Conservation (phyloP, 2,329 filamentous ascomycete genomes). For the Cordyceps tenuipes region DNA sequence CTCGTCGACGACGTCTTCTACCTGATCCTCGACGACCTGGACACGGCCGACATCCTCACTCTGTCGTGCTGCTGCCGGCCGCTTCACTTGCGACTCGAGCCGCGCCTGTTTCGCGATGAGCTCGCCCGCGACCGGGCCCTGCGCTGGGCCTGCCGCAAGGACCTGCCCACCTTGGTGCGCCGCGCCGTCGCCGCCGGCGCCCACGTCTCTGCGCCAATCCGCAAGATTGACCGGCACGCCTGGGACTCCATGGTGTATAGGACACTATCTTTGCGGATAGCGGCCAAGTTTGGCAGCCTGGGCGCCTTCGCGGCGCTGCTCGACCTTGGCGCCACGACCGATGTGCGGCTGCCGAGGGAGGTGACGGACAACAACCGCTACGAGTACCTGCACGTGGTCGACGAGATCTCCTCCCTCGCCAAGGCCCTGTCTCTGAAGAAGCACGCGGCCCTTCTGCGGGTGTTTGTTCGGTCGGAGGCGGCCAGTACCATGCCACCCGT, state of each 20-base stretch:
- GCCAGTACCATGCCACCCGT: neutral
- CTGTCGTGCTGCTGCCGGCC: neutral
- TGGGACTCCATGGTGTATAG: neutral
- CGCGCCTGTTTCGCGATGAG: neutral
- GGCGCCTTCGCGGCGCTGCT: neutral
- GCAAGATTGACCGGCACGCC: neutral
- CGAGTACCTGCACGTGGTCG: neutral
- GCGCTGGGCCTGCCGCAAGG: conserved; percentile 4
- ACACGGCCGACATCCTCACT: neutral
- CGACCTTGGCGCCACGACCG: neutral
- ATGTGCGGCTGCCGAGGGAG: neutral
- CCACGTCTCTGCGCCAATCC: neutral
- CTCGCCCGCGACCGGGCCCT: neutral
- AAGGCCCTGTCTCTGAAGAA: neutral
- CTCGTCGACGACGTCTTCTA: conserved; percentile 1
- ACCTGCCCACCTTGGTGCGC: neutral
- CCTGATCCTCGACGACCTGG: neutral
- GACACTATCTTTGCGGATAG: neutral
- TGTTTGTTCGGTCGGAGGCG: neutral
- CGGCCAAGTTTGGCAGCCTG: neutral
- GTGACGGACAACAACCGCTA: neutral
- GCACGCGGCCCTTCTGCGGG: neutral
- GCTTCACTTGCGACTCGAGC: neutral
- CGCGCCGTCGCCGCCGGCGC: neutral
- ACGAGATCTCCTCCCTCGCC: neutral